Base-by-base conservation (phyloP, 169 alveolate species). In the Eimeria tenella region DNA sequence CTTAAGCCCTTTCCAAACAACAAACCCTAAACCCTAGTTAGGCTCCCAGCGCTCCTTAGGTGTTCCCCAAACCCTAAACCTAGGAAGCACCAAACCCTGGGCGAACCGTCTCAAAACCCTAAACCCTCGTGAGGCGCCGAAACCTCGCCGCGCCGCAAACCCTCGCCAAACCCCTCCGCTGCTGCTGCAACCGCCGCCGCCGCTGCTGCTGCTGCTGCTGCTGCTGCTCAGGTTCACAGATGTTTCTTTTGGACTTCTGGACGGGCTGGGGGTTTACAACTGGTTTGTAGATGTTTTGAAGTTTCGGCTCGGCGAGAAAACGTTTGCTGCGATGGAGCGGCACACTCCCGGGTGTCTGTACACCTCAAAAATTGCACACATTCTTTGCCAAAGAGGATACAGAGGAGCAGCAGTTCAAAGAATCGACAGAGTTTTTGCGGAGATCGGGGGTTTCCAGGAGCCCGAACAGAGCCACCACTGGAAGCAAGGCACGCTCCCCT, bases 231-330 rank as follows among this genome's bases (percentile, higher is more conserved):
- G 95, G 95, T 97, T 97, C 90, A 93, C 97, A 52, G 98, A 97
- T 62, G 96, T 97, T 19, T 94, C 96, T 23, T 97, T 96, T 73
- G 96, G 97, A 50, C 88, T 89, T 62, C 95, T 97, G 31, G 98
- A 97, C 84, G 96, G 98, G 9, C 52, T 97, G 9, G 98, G 98
- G 0, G 98, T 97, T 1, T 95, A 95, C 74, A 97, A 97, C 79
- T 97, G 98, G 96, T 91, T 95, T 86, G 94, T 95, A 5, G 97
- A 97, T 87, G 95, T 97, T 65, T 73, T 97, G 79, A 96, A 94
- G 95, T 97, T 96, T 83, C 95, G 96, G 9, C 90, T 97, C 50
- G 98, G 98, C 21, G 95, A 95, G 56, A 90, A 95, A 70, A 96
- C 97, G 0, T 96, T 93, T 21, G 93, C 96, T 55, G 96, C 96